Percentiles rank a stretch among this genome's conserved stretches.
Conservation (phyloP, 495 filamentous ascomycete genomes). For the Penicillium fimorum region DNA sequence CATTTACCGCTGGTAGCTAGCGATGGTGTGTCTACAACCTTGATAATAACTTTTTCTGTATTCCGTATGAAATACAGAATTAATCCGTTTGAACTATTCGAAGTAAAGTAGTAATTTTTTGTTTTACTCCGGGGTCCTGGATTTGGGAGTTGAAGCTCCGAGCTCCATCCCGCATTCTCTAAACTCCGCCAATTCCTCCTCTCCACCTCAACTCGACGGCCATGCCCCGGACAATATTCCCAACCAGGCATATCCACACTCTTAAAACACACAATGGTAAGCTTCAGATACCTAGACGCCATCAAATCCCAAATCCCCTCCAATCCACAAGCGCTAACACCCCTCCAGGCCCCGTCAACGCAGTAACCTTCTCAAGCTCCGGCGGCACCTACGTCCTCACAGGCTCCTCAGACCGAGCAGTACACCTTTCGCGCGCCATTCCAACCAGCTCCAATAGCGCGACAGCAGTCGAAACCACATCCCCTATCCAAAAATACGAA, state of each 20-base stretch:
- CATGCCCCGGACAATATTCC: conserved; percentile 39
- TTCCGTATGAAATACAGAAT: conserved; percentile 40
- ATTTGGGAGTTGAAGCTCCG: conserved; percentile 3
- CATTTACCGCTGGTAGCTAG: conserved; percentile 49
- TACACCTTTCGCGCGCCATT: conserved; percentile 75
- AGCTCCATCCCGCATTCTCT: conserved; percentile 11
- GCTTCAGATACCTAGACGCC: neutral
- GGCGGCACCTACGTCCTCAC: conserved; percentile 64
- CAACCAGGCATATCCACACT: conserved; percentile 37
- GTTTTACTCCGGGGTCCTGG: neutral
- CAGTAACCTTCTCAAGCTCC: conserved; percentile 41
- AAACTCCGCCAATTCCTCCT: conserved; percentile 5
- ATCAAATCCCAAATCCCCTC: neutral
- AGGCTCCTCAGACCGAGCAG: conserved; percentile 78
- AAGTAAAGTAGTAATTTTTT: neutral
- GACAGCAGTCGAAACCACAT: conserved; percentile 36
- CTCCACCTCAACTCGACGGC: conserved; percentile 6
- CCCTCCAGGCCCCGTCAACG: conserved; percentile 38
- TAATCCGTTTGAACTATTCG: conserved; percentile 18
- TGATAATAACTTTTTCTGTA: conserved; percentile 50
- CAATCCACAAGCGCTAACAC: conserved; percentile 6
- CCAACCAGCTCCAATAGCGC: conserved; percentile 39
- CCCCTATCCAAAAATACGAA: conserved; percentile 79
- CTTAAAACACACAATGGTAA: conserved; percentile 50
- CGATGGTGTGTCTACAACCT: conserved; percentile 49